Base-by-base conservation (phyloP, 768 basidiomycete species). In the Mycena vulgaris region DNA sequence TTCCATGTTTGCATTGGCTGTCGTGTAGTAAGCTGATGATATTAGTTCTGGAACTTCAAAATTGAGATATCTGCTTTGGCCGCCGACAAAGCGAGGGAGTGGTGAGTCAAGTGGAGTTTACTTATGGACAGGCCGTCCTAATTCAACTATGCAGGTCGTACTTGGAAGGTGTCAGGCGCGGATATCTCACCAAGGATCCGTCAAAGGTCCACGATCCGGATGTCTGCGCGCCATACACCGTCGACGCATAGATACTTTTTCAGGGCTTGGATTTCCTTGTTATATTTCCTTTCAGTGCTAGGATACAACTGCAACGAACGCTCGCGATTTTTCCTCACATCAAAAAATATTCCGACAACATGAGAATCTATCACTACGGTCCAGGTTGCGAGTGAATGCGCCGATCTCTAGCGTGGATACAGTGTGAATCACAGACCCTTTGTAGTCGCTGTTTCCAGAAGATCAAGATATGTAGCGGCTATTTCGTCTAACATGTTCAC, bases 41-140 rank as follows among this genome's bases (percentile, higher is more conserved):
- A 49, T 42, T 66, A 88, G 89, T 90, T 84, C 78, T 94, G 92
- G 92, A 93, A 89, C 78, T 93, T 94, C 83, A 92, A 91, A 74
- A 83, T 90, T 8, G 93, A 94, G 78, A 86, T 79, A 42, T 91
- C 90, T 2, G 61, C 64, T 1, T 66, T 80, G 30, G 87, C 88
- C 5, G 89, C 88, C 9, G 83, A 84, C 69, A 78, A 85, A n/a
- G 85, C 87, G 30, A 82, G 91, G 17, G 87, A 93, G 80, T 93
- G 93, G 92, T 92, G 70, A n/a, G 84, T 33, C 17, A 5, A 31
- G 14, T 6, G 27, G 9, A 28, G 19, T 35, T n/a, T n/a, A 16
- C 8, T 42, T 42, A 5, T 42, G 4, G 49, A 14, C 21, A 45
- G 39, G 47, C 31, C 10, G 47, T 40, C 25, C 48, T 27, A n/a